Evolutionary conservation across 78 protist genomes (phyloP).

Genomic region (Dictyostelium purpureum): DNA sequence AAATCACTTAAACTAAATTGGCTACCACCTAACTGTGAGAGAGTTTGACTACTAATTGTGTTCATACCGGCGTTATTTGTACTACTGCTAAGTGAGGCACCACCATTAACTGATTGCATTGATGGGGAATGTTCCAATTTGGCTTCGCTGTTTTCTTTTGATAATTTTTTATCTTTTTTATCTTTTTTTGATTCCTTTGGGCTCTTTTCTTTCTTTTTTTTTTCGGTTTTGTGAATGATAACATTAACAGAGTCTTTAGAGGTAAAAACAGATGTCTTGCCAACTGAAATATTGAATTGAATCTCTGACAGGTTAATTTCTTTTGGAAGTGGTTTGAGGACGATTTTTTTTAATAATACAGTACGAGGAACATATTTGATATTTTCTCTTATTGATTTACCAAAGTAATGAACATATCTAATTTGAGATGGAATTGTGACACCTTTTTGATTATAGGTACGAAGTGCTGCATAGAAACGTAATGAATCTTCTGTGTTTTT

Average conservation of each 20-base stretch:
- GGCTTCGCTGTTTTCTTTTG: conserved; percentile 4
- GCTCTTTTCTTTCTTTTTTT: conserved; percentile 22
- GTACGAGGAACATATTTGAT: neutral
- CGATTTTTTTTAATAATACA: conserved; percentile 2
- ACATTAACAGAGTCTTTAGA: conserved; percentile 34
- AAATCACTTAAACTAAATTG: conserved; percentile 15
- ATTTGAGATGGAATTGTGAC: conserved; percentile 91
- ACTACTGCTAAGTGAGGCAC: neutral
- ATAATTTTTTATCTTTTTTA: conserved; percentile 3
- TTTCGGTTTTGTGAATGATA: neutral
- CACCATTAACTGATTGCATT: neutral
- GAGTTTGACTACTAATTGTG: neutral
- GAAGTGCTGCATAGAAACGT: conserved; percentile 74
- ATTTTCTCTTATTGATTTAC: conserved; percentile 4
- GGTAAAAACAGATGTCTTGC: conserved; percentile 27
- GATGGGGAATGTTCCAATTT: neutral
- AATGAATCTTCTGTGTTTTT: conserved; percentile 73
- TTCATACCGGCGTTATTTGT: neutral
- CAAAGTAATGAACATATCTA: conserved; percentile 86
- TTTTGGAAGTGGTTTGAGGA: conserved; percentile 57
- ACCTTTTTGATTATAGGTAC: conserved; percentile 88
- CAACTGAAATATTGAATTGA: conserved; percentile 47
- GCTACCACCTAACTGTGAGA: neutral
- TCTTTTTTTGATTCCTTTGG: neutral
- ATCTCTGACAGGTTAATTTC: conserved; percentile 40